Conservation (phyloP, 768 basidiomycete species). For the Lentinula boryana region DNA sequence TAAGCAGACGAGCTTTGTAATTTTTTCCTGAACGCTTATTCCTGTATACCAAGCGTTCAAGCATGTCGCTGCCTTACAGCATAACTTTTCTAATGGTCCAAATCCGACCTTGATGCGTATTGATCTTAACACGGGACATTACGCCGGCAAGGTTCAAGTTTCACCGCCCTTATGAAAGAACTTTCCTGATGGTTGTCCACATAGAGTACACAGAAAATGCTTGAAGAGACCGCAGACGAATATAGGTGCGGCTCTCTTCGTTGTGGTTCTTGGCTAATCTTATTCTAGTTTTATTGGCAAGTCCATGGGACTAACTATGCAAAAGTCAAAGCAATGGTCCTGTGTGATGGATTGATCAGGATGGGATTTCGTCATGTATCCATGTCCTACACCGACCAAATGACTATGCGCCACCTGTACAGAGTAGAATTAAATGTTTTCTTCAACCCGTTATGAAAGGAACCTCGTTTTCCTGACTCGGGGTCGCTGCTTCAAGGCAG, state of each 20-base stretch:
- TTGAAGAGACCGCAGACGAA: constrained; percentile 2
- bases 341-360: not conserved
- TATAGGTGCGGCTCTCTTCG: not conserved
- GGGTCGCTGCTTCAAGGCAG: no score
- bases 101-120: constrained; percentile 1
- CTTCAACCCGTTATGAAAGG: no score
- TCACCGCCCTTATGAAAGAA: not conserved
- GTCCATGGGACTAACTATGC: not conserved
- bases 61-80: constrained; percentile 1
- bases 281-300: not conserved
- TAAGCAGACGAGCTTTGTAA: not conserved
- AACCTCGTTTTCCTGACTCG: no score
- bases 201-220: constrained; percentile 5
- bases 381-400: no score
- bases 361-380: not conserved
- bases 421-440: no score
- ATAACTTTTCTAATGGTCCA: not conserved
- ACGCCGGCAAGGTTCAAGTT: not conserved
- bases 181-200: not conserved
- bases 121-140: not conserved
- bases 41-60: not conserved
- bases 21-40: not conserved
- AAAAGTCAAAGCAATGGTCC: not conserved
- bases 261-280: not conserved
- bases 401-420: no score